Conservation (phyloP, 768 basidiomycete genomes). For the Clathrus columnatus region DNA sequence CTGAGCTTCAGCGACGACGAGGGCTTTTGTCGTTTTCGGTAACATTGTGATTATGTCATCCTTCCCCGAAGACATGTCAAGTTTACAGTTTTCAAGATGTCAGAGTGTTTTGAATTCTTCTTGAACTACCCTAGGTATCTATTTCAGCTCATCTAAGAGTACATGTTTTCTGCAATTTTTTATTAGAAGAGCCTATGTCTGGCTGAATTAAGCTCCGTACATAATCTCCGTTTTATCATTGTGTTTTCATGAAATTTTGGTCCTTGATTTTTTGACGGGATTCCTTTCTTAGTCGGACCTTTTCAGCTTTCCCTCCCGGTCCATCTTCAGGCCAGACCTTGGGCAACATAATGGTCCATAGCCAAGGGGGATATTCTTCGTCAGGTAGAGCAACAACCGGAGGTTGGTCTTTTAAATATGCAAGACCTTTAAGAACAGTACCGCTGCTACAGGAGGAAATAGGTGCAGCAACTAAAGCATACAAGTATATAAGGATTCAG, state of each 20-base stretch:
- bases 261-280: conserved; percentile 70
- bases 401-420: conserved; percentile 75
- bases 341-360: conserved; percentile 69
- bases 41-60: not conserved
- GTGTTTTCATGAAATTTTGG: conserved; percentile 78
- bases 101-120: not conserved
- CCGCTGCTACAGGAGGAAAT: conserved; percentile 61
- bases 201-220: not conserved
- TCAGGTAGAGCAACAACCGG: conserved; percentile 72
- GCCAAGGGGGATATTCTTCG: conserved; percentile 81
- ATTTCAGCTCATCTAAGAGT: not conserved
- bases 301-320: conserved; percentile 58
- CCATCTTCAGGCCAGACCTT: conserved; percentile 60
- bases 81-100: not conserved
- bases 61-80: not conserved
- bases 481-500: not conserved
- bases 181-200: not conserved
- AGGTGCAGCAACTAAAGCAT: not conserved
- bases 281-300: conserved; percentile 42
- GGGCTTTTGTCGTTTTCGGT: conserved; percentile 39
- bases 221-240: conserved; percentile 30
- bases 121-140: too few relatives aligned
- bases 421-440: conserved; percentile 70
- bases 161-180: not conserved
- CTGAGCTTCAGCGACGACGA: conserved; percentile 40